A percentile compares a stretch with the other conserved stretches of the same genome.
phyloP scores from a whole-genome alignment of 768 basidiomycete species.

The Trametopsis cervina region DNA sequence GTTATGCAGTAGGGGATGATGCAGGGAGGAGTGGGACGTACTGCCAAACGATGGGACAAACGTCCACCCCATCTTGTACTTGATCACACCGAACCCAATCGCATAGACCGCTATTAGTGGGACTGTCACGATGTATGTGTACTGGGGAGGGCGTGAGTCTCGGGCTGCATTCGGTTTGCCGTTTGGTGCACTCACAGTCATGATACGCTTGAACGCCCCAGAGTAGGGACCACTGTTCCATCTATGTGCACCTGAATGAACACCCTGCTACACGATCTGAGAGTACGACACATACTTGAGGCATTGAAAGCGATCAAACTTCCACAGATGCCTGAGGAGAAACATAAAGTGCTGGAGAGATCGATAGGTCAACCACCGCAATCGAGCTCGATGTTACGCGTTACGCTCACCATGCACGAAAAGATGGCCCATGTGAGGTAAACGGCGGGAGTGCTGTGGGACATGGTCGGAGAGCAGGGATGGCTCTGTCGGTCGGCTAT shows the following conservation, averaged over 20 bases:
- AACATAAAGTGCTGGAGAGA: constrained; percentile 47
- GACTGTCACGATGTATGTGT: constrained; percentile 60
- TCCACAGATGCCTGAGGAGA: constrained; percentile 69
- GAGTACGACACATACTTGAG: constrained; percentile 39
- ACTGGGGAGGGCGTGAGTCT: constrained; percentile 33
- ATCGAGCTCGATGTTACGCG: no score
- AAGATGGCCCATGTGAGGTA: constrained; percentile 60
- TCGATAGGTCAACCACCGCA: background rate
- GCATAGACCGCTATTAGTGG: constrained; percentile 55
- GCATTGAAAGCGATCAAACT: constrained; percentile 74
- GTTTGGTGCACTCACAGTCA: constrained; percentile 55
- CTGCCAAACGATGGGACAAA: constrained; percentile 38
- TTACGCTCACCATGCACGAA: constrained; percentile 38
- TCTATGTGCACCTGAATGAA: constrained; percentile 31
- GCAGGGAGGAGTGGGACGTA: constrained; percentile 27
- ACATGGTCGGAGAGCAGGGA: constrained; percentile 34
- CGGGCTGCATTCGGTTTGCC: background rate
- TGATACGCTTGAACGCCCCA: constrained; percentile 78
- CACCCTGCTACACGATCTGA: no score
- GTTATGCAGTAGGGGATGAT: constrained; percentile 6
- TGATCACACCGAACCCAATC: constrained; percentile 61
- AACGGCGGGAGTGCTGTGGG: constrained; percentile 53
- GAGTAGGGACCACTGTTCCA: constrained; percentile 62
- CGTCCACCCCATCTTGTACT: constrained; percentile 63
- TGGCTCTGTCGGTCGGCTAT: no score